Evolutionary conservation across 768 basidiomycete species (phyloP), one percentile per base, ranked within the genome.

Genomic region (Macrolepiota fuliginosa): DNA sequence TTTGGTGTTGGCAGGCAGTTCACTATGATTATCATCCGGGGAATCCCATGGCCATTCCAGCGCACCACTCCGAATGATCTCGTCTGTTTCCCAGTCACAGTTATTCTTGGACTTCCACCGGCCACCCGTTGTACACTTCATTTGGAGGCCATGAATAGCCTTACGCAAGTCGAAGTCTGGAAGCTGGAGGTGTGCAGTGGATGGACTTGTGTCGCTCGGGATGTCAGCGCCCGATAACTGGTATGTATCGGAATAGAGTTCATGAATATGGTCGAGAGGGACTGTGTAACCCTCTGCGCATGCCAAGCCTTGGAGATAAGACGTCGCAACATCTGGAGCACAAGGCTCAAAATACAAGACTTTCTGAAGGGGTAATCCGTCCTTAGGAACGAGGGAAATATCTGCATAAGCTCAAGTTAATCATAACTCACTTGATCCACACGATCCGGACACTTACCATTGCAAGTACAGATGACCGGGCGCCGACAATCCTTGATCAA

Each of bases 391-490:
- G 50, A 89, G 76, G 5, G 84, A 82, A 17, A 82, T 71, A 79
- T 96, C 94, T 94, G 70, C 32, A 57, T 25, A 42, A 64, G 37
- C 45, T 61, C 19, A 57, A 62, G 64, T 53, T 52, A 53, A 51
- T 59, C 56, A 56, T 42, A 25, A 66, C 54, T 22, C 39, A 56
- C 24, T n/a, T 27, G 19, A 35, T 24, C 27, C 52, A 67, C 27
- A 29, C 39, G 63, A 64, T 59, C 61, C 62, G 39, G 63, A 52
- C 37, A 66, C 86, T 72, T 69, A 95, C 96, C 95, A 67, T 96
- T 97, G 74, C 97, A 98, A 57, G 96, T 98, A 76, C 94, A 83
- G 54, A 99, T 83, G 45, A 99, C 90, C 5, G 97, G 96, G 59
- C 97, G 79, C 66, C 84, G 86, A 66, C 93, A 93, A 17, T 90